Evolutionary conservation across 495 filamentous ascomycete genomes (phyloP).

Genomic region (Lineolata rhizophorae): DNA sequence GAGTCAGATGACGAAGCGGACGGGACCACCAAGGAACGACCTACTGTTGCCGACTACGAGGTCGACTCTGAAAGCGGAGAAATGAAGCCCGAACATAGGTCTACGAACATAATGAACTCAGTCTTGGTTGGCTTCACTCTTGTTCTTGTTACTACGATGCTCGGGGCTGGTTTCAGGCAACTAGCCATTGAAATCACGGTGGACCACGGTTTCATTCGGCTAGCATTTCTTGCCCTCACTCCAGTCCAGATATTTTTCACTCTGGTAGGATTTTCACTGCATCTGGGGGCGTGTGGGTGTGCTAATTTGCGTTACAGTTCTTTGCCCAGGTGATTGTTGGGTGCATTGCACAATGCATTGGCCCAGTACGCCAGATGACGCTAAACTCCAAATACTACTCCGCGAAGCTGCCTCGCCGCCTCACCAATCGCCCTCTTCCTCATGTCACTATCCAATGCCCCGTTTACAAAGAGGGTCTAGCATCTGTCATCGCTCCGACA

Average conservation of each 20-base stretch:
- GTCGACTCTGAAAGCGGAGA: slow-evolving; percentile 53
- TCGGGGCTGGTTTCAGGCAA: slow-evolving; percentile 44
- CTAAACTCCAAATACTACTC: slow-evolving; percentile 64
- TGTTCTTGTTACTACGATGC: slow-evolving; percentile 32
- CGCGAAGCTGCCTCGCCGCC: slow-evolving; percentile 34
- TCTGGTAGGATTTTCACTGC: slow-evolving; percentile 19
- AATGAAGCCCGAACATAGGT: slow-evolving; percentile 23
- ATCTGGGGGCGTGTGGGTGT: background rate
- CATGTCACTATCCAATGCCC: slow-evolving; percentile 53
- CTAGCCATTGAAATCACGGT: slow-evolving; percentile 45
- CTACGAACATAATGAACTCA: slow-evolving; percentile 41
- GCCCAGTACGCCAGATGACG: slow-evolving; percentile 47
- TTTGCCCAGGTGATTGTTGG: slow-evolving; percentile 44
- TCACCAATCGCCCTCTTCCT: slow-evolving; percentile 29
- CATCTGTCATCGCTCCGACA: slow-evolving; percentile 41
- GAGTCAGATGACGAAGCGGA: slow-evolving; percentile 23
- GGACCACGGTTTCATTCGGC: slow-evolving; percentile 34
- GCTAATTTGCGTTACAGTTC: slow-evolving; percentile 22
- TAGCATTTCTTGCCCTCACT: slow-evolving; percentile 37
- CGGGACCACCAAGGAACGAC: slow-evolving; percentile 21
- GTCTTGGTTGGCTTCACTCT: slow-evolving; percentile 42
- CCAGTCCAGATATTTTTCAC: slow-evolving; percentile 65
- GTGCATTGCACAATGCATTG: slow-evolving; percentile 51
- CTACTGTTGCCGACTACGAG: slow-evolving; percentile 24
- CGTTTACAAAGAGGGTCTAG: slow-evolving; percentile 51